Evolutionary conservation across 768 basidiomycete genomes (phyloP), one percentile per base, ranked within the genome.

Genomic region (Trametopsis cervina): DNA sequence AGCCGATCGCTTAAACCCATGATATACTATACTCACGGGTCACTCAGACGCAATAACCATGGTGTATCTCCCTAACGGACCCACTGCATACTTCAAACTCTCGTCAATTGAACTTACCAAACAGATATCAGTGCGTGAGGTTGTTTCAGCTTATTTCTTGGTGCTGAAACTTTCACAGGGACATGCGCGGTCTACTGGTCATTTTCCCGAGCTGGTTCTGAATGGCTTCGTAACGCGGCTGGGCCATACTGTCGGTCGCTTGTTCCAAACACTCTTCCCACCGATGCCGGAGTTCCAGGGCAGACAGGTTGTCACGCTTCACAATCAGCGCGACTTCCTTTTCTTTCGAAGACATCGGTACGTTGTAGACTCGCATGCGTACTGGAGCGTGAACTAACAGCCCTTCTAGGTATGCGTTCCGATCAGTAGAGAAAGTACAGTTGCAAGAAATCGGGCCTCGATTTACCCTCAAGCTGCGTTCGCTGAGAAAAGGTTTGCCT

Each of bases 401-500:
- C 5, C 23, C 22, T 41, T 53, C 26, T 52, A 94, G 89, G 58
- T 95, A 93, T 65, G 92, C 91, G 35, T 98, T 94, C 68, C 81
- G 87, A 42, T 92, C 89, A 1, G 73, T 86, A 2, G 92, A 94
- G 55, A 92, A 88, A 62, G 93, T 95, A 7, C 80, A 86, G 5
- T 67, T 99, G 24, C 96, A 99, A 63, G 96, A 99, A 66, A 99
- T 99, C 54, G 96, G 96, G 1, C 96, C 96, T 5, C 81, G 95
- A 25, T 96, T 99, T 62, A 98, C 96, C 0, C 74, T 98, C 10
- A 98, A 98, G 67, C 71, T 99, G 47, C 75, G 85, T 33, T 96
- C 85, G 74, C 66, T 99, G 49, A 83, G 85, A 61, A 92, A 87
- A 57, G 93, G 91, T 9, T 70, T 94, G 18, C 94, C 93, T 1